Conservation (phyloP, 2,329 filamentous ascomycete species). For the Trichoderma cornu-damae region DNA sequence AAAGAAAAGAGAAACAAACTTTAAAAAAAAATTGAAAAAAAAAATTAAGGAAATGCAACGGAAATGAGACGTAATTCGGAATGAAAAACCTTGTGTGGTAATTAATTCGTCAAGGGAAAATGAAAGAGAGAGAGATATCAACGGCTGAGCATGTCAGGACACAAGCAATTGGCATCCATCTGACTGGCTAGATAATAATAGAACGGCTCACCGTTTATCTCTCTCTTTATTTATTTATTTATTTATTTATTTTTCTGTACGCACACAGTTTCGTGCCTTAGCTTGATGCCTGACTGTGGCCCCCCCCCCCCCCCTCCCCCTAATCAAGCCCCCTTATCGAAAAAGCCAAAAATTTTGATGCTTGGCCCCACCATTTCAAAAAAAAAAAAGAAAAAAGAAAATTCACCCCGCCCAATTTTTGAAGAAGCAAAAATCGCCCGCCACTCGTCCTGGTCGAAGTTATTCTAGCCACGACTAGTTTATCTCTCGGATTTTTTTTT, state of each 20-base stretch:
- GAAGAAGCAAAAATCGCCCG: slow-evolving; percentile 18
- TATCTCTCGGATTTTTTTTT: slow-evolving; percentile 10
- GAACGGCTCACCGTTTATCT: neutral
- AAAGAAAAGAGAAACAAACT: neutral
- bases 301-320: too few species aligned
- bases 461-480: slow-evolving; percentile 1
- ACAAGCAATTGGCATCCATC: neutral
- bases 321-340: slow-evolving; percentile 17
- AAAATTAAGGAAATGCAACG: neutral
- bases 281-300: slow-evolving; percentile 31
- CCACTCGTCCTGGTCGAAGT: neutral
- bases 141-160: too few species aligned
- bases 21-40: neutral
- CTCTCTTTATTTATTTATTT: too few species aligned
- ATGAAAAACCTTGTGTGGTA: too few species aligned
- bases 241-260: too few species aligned
- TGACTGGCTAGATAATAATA: neutral
- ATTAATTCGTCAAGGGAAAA: too few species aligned
- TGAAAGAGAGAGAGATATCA: neutral
- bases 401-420: slow-evolving; percentile 35
- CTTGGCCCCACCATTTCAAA: slow-evolving; percentile 37
- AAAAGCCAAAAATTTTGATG: slow-evolving; percentile 33
- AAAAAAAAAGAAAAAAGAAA: slow-evolving; percentile 40
- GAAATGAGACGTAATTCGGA: too few species aligned
- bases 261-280: slow-evolving; percentile 35